These are phyloP conservation scores for Clonostachys chloroleuca DNA, from an alignment of 2,329 filamentous ascomycete genomes.

Conservation along the genomic window DNA sequence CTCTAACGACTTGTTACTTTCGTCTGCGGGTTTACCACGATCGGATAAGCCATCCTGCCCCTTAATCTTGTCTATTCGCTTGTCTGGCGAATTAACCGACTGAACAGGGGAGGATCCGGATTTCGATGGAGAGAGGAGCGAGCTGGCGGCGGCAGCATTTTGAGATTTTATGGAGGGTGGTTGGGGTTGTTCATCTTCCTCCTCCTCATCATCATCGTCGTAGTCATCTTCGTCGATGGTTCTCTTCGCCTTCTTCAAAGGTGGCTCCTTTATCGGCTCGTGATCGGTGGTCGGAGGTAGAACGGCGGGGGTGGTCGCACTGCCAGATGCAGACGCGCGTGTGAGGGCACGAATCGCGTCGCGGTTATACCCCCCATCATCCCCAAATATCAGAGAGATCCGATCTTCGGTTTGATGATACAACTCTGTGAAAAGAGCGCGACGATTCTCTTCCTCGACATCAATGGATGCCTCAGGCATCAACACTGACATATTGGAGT, in stretches of 20 bases:
- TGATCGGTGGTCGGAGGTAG: slow-evolving; percentile 55
- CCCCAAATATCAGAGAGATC: slow-evolving; percentile 70
- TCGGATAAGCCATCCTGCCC: slow-evolving; percentile 41
- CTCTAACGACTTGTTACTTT: slow-evolving; percentile 89
- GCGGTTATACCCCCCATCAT: slow-evolving; percentile 48
- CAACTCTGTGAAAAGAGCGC: slow-evolving; percentile 70
- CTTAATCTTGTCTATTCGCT: slow-evolving; percentile 46
- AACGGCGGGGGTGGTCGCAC: slow-evolving; percentile 20
- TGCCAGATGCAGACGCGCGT: slow-evolving; percentile 28
- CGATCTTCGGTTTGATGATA: slow-evolving; percentile 75
- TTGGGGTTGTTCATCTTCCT: slow-evolving; percentile 61
- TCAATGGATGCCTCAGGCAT: slow-evolving; percentile 54
- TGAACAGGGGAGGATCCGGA: slow-evolving; percentile 64
- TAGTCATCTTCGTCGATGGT: slow-evolving; percentile 83
- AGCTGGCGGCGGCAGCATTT: slow-evolving; percentile 43
- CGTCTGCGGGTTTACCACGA: slow-evolving; percentile 69
- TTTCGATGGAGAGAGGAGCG: slow-evolving; percentile 65
- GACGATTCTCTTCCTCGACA: slow-evolving; percentile 65
- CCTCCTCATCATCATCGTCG: slow-evolving; percentile 78
- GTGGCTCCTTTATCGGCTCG: slow-evolving; percentile 52
- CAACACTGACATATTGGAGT: slow-evolving; percentile 16
- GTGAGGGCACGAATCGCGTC: slow-evolving; percentile 49
- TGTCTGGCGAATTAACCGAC: slow-evolving; percentile 57
- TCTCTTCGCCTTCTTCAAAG: slow-evolving; percentile 70
- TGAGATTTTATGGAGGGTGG: slow-evolving; percentile 51